Conservation (phyloP, 208 protist species). For the Naegleria gruberi region DNA sequence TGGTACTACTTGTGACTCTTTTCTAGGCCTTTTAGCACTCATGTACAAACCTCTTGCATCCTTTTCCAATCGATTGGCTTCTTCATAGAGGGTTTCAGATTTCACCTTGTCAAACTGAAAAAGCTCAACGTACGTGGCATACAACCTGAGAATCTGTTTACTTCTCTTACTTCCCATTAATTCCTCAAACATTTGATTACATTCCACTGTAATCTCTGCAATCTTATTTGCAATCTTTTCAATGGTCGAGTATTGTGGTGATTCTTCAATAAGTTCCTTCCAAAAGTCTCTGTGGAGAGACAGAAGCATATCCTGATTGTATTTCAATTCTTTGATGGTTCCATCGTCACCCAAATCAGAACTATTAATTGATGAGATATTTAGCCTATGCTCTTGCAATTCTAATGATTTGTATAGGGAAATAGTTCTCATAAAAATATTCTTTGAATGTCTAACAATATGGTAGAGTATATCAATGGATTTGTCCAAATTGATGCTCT, state of each 20-base stretch:
- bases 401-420: neutral
- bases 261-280: neutral
- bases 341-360: neutral
- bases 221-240: neutral
- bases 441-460: neutral
- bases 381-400: neutral
- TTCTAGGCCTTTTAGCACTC: neutral
- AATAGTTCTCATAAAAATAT: neutral
- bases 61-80: neutral
- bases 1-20: neutral
- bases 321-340: neutral
- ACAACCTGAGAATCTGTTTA: neutral
- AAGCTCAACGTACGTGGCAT: neutral
- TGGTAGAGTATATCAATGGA: neutral
- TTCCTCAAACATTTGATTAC: neutral
- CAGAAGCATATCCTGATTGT: neutral
- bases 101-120: neutral
- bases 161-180: neutral
- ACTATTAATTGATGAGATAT: neutral
- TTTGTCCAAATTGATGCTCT: neutral
- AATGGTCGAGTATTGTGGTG: neutral
- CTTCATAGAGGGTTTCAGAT: neutral
- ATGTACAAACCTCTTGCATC: neutral
- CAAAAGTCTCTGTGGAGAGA: neutral
- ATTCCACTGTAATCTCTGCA: neutral